These are phyloP conservation scores for Tulasnella sp. DNA, from an alignment of 768 basidiomycete species.

Conservation along the genomic window DNA sequence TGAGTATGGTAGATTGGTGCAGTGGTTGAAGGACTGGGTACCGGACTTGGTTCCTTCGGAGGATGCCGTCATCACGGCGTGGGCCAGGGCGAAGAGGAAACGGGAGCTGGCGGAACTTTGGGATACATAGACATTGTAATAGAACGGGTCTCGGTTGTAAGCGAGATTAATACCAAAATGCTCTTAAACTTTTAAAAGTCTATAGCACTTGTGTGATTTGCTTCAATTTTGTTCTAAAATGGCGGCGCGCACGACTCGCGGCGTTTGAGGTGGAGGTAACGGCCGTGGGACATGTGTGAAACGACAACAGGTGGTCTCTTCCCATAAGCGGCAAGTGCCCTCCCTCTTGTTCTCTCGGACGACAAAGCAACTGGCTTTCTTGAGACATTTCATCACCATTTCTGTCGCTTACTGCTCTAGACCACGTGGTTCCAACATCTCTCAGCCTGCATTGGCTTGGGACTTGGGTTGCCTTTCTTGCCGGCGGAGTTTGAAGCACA, in stretches of 20 bases:
- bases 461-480: no score
- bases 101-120: slow-evolving; percentile 7
- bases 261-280: no score
- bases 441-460: background rate
- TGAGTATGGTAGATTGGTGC: slow-evolving; percentile 50
- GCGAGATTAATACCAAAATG: background rate
- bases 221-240: background rate
- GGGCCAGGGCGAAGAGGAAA: slow-evolving; percentile 11
- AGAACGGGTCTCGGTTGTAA: background rate
- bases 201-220: background rate
- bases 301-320: background rate
- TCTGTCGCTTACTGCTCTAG: background rate
- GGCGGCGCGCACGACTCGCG: background rate
- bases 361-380: background rate
- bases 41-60: background rate
- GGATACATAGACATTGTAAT: background rate
- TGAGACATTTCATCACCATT: background rate
- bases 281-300: background rate
- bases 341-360: background rate
- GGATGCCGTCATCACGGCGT: slow-evolving; percentile 7
- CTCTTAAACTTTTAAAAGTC: background rate
- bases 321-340: background rate
- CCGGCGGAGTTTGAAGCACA: no score
- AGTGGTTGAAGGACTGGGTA: slow-evolving; percentile 65
- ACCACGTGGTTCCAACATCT: background rate